phyloP scores from a whole-genome alignment of 129 eudicot species.

The Chrysanthemum seticuspe region DNA sequence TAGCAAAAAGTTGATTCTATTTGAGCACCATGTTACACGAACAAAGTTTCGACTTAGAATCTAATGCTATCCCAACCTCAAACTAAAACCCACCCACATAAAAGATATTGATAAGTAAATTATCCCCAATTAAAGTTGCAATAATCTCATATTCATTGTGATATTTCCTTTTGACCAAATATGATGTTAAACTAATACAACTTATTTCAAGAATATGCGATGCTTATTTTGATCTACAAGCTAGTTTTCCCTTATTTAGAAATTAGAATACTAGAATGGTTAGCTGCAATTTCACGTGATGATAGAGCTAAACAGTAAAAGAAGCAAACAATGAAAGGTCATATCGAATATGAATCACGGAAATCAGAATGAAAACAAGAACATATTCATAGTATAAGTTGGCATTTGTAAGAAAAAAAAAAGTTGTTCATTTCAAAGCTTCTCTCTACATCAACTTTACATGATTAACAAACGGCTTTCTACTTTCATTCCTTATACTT shows the following conservation, averaged over 20 bases:
- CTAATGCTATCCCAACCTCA: constrained; percentile 38
- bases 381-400: constrained; percentile 41
- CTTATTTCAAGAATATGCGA: neutral
- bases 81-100: constrained; percentile 37
- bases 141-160: constrained; percentile 13
- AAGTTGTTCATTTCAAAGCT: constrained; percentile 25
- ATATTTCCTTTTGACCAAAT: constrained; percentile 27
- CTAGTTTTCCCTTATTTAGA: neutral
- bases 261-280: neutral
- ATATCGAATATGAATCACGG: constrained; percentile 67
- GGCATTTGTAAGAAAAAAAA: constrained; percentile 51
- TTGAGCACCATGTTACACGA: constrained; percentile 33
- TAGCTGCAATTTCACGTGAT: neutral
- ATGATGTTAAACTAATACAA: constrained; percentile 3
- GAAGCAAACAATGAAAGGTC: constrained; percentile 32
- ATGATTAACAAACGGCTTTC: constrained; percentile 32
- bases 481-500: constrained; percentile 24
- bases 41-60: constrained; percentile 29
- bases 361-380: constrained; percentile 35
- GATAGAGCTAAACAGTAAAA: constrained; percentile 9
- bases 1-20: constrained; percentile 39
- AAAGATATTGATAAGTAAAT: constrained; percentile 20
- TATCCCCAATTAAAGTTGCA: constrained; percentile 19
- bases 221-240: neutral
- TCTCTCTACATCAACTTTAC: constrained; percentile 41